Conservation (phyloP, 2,329 filamentous ascomycete species). For the Thelonectria blattea region DNA sequence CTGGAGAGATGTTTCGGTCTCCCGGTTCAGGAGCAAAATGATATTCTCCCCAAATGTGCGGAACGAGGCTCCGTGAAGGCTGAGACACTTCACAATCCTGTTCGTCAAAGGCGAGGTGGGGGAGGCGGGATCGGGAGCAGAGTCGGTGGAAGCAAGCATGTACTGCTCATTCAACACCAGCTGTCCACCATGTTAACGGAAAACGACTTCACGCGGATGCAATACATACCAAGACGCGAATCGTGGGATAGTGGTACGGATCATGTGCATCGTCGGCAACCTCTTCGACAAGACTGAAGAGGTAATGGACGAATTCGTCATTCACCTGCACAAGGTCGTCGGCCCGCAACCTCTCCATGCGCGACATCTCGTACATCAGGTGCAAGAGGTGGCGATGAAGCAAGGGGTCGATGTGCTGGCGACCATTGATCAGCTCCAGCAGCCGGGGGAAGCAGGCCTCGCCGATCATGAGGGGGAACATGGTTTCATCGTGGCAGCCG, state of each 20-base stretch:
- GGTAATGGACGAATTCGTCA: conserved; percentile 81
- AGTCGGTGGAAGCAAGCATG: conserved; percentile 76
- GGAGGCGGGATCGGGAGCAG: conserved; percentile 47
- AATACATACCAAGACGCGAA: conserved; percentile 80
- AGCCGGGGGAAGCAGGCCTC: conserved; percentile 85
- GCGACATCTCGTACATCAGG: conserved; percentile 93
- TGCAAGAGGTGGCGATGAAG: conserved; percentile 85
- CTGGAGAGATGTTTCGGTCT: conserved; percentile 92
- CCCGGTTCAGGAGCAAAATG: conserved; percentile 91
- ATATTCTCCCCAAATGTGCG: conserved; percentile 98
- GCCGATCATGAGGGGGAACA: conserved; percentile 85
- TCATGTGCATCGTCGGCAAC: conserved; percentile 87
- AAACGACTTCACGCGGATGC: neutral
- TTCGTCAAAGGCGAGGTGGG: conserved; percentile 73
- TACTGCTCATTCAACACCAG: conserved; percentile 98
- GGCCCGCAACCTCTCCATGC: conserved; percentile 80
- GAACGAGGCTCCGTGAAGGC: conserved; percentile 78
- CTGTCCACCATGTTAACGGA: conserved; percentile 51
- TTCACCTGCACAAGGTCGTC: conserved; percentile 79
- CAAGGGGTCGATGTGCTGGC: conserved; percentile 68
- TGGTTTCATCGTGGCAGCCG: conserved; percentile 76
- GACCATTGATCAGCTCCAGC: conserved; percentile 77
- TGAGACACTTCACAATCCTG: conserved; percentile 89
- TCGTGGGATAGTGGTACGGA: conserved; percentile 94
- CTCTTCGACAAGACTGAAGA: conserved; percentile 88